Evolutionary conservation across 2,329 filamentous ascomycete species (phyloP), one percentile per base, ranked within the genome.

Genomic region (Ophiostoma fasciatum): DNA sequence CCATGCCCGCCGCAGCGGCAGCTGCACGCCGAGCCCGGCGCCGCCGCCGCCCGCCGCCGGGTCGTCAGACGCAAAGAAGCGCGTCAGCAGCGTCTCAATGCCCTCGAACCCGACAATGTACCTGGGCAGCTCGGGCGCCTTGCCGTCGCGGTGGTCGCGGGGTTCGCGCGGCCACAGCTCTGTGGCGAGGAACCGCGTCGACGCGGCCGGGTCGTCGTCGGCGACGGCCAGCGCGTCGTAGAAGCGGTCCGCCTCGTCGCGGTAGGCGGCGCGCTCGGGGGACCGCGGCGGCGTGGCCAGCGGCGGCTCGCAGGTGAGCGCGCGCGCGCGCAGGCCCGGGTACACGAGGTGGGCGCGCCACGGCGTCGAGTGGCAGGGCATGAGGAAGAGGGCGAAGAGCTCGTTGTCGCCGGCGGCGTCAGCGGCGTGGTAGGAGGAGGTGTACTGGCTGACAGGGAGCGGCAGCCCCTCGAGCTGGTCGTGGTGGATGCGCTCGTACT

Each of bases 361-460:
- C 3, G 90, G 88, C 1, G 88, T 96, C 45, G 81, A 82, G 63
- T 98, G 90, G 59, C 90, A 98, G 9, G 90, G 90, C 69, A 87
- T 93, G 18, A 98, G 68, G 59, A 96, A 94, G 15, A 80, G 78
- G 23, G 78, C 73, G 48, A 77, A 78, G 10, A 74, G 63, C 40
- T 71, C 66, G 25, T 60, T 48, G 20, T 47, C 44, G 15, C 51
- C 40, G 11, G 33, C 38, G 7, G 29, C 2, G 1, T 23, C n/a
- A 5, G 26, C 20, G 7, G 35, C 12, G 5, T 9, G 17, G 3
- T 29, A 11, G 15, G 49, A 39, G 14, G 44, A 15, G 4, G 40
- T 29, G 7, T 28, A 13, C 18, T 50, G 37, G 30, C 43, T 28
- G 34, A 49, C 45, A 18, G 48, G 41, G 28, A 51, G 43, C 13